phyloP scores from a whole-genome alignment of 345 rosid genomes.

The Eutrema heterophyllum region DNA sequence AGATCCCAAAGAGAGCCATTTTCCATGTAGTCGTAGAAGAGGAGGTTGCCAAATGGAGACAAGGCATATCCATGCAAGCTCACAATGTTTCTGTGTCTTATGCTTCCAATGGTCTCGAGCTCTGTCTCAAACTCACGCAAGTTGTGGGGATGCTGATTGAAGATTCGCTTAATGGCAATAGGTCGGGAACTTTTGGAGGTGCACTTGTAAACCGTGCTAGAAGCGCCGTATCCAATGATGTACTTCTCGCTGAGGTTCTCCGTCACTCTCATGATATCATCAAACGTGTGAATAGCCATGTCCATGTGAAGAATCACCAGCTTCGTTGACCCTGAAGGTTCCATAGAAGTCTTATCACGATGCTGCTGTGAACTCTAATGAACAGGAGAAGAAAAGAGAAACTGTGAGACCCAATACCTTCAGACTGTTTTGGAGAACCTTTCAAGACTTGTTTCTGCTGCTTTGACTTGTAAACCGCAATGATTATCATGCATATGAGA shows the following conservation, averaged over 20 bases:
- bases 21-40: constrained; percentile 95
- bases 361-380: neutral
- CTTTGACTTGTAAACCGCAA: constrained; percentile 67
- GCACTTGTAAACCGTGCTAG: constrained; percentile 91
- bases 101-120: constrained; percentile 91
- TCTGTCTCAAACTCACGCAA: constrained; percentile 86
- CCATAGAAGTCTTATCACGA: neutral
- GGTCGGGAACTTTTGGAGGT: constrained; percentile 78
- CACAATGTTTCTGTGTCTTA: constrained; percentile 89
- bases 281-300: constrained; percentile 88
- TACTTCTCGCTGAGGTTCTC: constrained; percentile 85
- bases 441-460: constrained; percentile 38
- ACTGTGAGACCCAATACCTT: constrained; percentile 32
- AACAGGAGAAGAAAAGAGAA: neutral
- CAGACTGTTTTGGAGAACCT: constrained; percentile 32
- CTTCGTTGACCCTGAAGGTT: constrained; percentile 63
- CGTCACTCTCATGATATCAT: constrained; percentile 84
- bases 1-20: constrained; percentile 98
- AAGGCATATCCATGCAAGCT: constrained; percentile 89
- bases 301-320: constrained; percentile 96
- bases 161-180: constrained; percentile 87
- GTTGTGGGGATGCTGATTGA: constrained; percentile 59
- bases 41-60: constrained; percentile 79
- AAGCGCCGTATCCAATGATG: constrained; percentile 82
- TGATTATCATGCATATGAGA: constrained; percentile 44